Evolutionary conservation across 495 filamentous ascomycete species (phyloP).

Genomic region (Chaetomium cochliodes): DNA sequence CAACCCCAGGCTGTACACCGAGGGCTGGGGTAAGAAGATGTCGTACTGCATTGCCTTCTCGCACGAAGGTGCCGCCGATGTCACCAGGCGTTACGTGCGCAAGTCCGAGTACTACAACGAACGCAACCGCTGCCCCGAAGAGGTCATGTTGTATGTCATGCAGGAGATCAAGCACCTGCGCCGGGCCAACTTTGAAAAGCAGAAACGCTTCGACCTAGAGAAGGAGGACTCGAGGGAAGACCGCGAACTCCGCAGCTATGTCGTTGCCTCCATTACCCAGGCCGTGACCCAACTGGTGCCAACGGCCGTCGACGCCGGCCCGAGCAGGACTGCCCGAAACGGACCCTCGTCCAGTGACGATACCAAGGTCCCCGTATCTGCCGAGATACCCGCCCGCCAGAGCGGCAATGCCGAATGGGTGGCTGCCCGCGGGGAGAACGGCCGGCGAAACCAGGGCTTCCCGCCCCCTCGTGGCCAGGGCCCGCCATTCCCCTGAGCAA

Average conservation of each 20-base stretch:
- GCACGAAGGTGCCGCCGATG: constrained; percentile 90
- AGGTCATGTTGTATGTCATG: constrained; percentile 82
- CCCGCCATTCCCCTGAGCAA: constrained; percentile 31
- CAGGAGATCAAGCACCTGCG: constrained; percentile 84
- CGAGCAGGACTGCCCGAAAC: constrained; percentile 28
- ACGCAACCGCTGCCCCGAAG: constrained; percentile 75
- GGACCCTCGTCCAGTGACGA: constrained; percentile 39
- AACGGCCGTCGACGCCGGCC: constrained; percentile 22
- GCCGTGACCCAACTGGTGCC: constrained; percentile 51
- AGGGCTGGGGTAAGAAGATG: constrained; percentile 93
- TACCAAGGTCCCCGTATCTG: constrained; percentile 48
- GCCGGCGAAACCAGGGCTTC: constrained; percentile 40
- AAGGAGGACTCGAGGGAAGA: constrained; percentile 90
- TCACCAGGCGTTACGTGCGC: constrained; percentile 92
- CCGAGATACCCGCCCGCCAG: constrained; percentile 55
- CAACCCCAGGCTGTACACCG: constrained; percentile 85
- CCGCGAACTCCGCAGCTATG: constrained; percentile 71
- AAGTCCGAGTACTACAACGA: constrained; percentile 70
- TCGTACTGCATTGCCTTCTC: constrained; percentile 97
- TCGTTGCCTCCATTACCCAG: constrained; percentile 67
- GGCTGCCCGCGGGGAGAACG: constrained; percentile 57
- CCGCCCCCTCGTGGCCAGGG: constrained; percentile 39
- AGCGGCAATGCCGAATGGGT: constrained; percentile 66
- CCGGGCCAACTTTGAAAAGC: constrained; percentile 72
- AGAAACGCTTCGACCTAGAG: constrained; percentile 74